Conservation (phyloP, 176 grass and related monocot species). For the Triticum turgidum region DNA sequence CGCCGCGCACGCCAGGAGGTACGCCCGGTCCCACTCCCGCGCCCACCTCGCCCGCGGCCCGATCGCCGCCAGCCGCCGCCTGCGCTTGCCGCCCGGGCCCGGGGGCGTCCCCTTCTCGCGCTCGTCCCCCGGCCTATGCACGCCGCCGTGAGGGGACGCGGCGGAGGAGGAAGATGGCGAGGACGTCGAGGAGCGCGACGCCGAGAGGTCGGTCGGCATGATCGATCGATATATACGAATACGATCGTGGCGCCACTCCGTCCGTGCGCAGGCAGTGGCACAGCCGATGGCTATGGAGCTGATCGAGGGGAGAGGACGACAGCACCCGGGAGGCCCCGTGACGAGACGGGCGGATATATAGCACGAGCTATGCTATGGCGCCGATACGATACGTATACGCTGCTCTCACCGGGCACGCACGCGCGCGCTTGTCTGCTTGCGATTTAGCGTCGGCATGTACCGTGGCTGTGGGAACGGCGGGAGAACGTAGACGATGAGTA, state of each 20-base stretch:
- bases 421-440: slow-evolving; percentile 6
- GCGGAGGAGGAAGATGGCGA: background rate
- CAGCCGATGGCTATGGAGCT: background rate
- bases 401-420: background rate
- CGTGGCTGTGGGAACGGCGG: background rate
- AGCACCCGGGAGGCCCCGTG: background rate
- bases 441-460: background rate
- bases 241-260: background rate
- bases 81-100: background rate
- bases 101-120: background rate
- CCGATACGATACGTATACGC: background rate
- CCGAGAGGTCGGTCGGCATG: slow-evolving; percentile 18
- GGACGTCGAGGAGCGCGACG: background rate
- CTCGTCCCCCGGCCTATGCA: background rate
- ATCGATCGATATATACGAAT: background rate
- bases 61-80: background rate
- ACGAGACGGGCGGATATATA: background rate
- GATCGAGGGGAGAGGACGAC: background rate
- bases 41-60: background rate
- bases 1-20: slow-evolving; percentile 69
- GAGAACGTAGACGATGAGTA: background rate
- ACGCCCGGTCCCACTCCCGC: slow-evolving; percentile 73
- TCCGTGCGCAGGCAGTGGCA: background rate
- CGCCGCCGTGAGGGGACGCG: background rate
- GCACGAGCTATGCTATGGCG: background rate